Base-by-base conservation (phyloP, 2,329 filamentous ascomycete species). In the Fusarium sp. region DNA sequence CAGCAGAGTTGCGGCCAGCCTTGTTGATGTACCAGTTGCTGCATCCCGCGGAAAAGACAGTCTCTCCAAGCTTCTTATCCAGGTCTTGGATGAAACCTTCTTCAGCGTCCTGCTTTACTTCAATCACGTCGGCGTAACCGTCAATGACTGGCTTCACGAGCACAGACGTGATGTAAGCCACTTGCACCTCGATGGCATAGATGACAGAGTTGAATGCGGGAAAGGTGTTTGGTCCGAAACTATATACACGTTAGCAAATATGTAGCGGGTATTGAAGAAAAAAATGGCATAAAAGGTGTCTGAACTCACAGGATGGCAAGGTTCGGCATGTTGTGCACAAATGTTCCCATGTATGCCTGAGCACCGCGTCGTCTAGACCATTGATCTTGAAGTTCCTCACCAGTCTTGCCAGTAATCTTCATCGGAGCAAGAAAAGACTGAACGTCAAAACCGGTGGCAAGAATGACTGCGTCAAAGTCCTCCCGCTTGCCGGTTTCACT, bases 11-110 rank as follows among this genome's bases (percentile, higher is more conserved):
- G 5, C 82, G 78, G 1, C 84, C 83, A 24, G 76, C 74, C 7
- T 79, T 71, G 67, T 80, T 80, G 48, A 85, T 84, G 67, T 85
- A 85, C 84, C 83, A 85, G 69, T 85, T 85, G 20, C 80, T 82
- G 63, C 84, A 85, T 31, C 78, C 82, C 1, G 76, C 81, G 14
- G 78, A 68, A 59, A 83, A 85, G 4, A 85, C 83, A 0, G 80
- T 81, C 41, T 80, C 76, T 11, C 71, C 54, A 0, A 85, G 75
- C 18, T 41, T 41, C 9, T n/a, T n/a, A n/a, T 41, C 37, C 9
- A 41, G 37, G 37, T n/a, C 37, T 10, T 41, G 37, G 18, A 41
- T 41, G 5, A 41, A 41, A 1, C 1, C n/a, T 9, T 41, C 37
- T 41, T 41, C 37, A n/a, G 37, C 37, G 10, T 41, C 37, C n/a